Conservation (phyloP, 371 early-diverging fungal genomes). For the Circinella minor region DNA sequence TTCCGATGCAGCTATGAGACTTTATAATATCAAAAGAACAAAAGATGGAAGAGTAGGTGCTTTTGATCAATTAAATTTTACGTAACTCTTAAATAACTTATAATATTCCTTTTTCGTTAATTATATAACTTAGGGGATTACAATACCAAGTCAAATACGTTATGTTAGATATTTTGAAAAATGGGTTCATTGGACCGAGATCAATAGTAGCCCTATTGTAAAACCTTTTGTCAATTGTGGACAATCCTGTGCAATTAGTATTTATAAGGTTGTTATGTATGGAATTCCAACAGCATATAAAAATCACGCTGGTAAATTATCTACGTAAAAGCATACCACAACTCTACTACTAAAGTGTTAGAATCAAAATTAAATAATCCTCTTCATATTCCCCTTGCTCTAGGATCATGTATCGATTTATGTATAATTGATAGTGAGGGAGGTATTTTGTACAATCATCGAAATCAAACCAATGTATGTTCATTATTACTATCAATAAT, state of each 20-base stretch:
- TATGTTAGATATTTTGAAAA: slow-evolving; percentile 65
- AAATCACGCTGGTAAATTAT: neutral
- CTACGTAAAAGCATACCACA: no score
- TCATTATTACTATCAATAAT: neutral
- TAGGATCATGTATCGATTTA: neutral
- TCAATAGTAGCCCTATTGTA: neutral
- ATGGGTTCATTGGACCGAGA: slow-evolving; percentile 37
- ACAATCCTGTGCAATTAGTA: neutral
- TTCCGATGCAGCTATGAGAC: slow-evolving; percentile 57
- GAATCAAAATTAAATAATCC: neutral
- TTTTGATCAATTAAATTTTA: neutral
- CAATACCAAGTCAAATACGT: slow-evolving; percentile 70
- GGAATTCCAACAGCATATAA: neutral
- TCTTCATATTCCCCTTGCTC: neutral
- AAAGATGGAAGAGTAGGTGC: slow-evolving; percentile 50
- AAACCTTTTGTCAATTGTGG: neutral
- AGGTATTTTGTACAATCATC: neutral
- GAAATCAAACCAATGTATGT: neutral
- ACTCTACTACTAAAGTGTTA: no score
- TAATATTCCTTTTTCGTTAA: no score
- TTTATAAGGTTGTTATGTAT: neutral
- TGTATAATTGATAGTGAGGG: neutral
- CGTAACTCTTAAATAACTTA: no score
- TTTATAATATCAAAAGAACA: slow-evolving; percentile 63
- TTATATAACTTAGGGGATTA: slow-evolving; percentile 53